These are phyloP conservation scores for Phyllosticta paracitricarpa DNA, from an alignment of 2,329 filamentous ascomycete species.

Conservation along the genomic window DNA sequence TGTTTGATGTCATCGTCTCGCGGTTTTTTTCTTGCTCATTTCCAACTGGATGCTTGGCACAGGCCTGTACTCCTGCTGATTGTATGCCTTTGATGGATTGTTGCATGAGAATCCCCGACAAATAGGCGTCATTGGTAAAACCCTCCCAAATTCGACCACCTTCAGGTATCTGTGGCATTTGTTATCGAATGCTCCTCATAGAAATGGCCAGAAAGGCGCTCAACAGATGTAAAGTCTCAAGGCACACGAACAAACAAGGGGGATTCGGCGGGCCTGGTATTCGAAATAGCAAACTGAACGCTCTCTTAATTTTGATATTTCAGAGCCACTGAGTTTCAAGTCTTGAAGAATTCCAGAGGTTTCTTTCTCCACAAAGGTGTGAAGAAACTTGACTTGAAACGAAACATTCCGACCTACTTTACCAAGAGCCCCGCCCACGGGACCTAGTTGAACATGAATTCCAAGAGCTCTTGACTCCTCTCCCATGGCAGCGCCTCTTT, in stretches of 20 bases:
- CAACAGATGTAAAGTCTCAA: too few relatives aligned
- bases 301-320: too few relatives aligned
- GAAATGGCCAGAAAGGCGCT: too few relatives aligned
- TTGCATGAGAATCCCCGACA: constrained; percentile 32
- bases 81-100: constrained; percentile 32
- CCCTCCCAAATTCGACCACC: constrained; percentile 38
- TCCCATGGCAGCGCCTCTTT: constrained; percentile 26
- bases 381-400: too few relatives aligned
- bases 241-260: too few relatives aligned
- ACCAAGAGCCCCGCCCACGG: constrained; percentile 28
- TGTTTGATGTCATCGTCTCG: constrained; percentile 50
- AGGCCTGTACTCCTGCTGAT: constrained; percentile 32
- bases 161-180: constrained; percentile 11
- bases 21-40: constrained; percentile 51
- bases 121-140: constrained; percentile 33
- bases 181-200: constrained; percentile 3
- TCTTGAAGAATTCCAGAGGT: too few relatives aligned
- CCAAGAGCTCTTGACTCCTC: constrained; percentile 33
- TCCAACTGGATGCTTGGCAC: constrained; percentile 45
- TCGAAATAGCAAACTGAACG: too few relatives aligned
- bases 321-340: too few relatives aligned
- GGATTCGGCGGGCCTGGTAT: too few relatives aligned
- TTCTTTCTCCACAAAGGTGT: background rate
- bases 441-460: constrained; percentile 33
- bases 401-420: background rate